A percentile compares a stretch with the other conserved stretches of the same genome.
These are phyloP conservation scores for Talaromyces verruculosus DNA, from an alignment of 2,329 filamentous ascomycete species.

Conservation along the genomic window DNA sequence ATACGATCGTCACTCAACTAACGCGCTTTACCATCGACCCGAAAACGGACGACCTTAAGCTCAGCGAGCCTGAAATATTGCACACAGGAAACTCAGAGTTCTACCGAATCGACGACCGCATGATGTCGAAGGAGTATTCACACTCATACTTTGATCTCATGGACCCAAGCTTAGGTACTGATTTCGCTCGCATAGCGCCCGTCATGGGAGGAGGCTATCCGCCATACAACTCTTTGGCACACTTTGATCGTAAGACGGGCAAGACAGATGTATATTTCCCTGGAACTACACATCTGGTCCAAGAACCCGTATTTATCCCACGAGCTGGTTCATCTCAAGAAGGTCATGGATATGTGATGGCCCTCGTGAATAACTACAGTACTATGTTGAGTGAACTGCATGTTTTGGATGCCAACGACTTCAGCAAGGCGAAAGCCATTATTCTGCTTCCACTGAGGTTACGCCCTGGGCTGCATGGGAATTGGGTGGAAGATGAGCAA, in stretches of 20 bases:
- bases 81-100: constrained; percentile 48
- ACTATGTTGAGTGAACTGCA: constrained; percentile 28
- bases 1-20: constrained; percentile 28
- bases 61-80: constrained; percentile 28
- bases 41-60: constrained; percentile 24
- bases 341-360: constrained; percentile 29
- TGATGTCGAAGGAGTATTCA: constrained; percentile 36
- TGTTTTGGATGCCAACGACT: constrained; percentile 21
- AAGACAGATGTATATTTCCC: constrained; percentile 47
- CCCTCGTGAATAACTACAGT: constrained; percentile 27
- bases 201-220: constrained; percentile 33
- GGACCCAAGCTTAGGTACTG: constrained; percentile 41
- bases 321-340: constrained; percentile 20
- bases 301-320: constrained; percentile 30
- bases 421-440: background rate
- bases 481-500: background rate
- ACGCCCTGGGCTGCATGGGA: constrained; percentile 13
- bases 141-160: constrained; percentile 49
- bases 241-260: constrained; percentile 42
- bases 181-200: constrained; percentile 31
- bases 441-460: constrained; percentile 9
- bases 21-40: constrained; percentile 32
- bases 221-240: constrained; percentile 51
- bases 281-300: constrained; percentile 40
- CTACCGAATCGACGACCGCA: constrained; percentile 52